Conservation (phyloP, 129 eudicot species). For the Erigeron canadensis region DNA sequence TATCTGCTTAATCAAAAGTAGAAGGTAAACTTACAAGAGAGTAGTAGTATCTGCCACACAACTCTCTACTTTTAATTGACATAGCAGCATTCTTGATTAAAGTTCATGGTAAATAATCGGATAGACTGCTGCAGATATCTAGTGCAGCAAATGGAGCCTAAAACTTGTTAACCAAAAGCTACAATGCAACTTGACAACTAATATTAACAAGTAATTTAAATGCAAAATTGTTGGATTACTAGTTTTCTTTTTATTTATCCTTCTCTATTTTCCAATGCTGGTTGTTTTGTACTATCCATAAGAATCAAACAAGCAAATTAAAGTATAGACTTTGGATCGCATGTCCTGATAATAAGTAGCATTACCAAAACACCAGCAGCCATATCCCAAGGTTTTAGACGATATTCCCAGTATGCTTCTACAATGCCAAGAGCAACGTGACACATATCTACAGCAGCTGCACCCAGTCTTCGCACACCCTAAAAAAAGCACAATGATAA, state of each 20-base stretch:
- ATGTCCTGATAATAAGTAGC: slow-evolving; percentile 17
- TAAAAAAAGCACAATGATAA: slow-evolving; percentile 18
- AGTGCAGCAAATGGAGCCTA: not conserved
- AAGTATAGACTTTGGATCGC: not conserved
- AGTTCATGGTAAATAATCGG: not conserved
- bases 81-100: not conserved
- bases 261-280: not conserved
- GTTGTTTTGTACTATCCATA: not conserved
- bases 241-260: not conserved
- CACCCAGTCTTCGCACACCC: slow-evolving; percentile 98
- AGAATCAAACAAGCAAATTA: not conserved
- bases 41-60: not conserved
- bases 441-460: slow-evolving; percentile 99
- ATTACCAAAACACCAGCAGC: slow-evolving; percentile 99
- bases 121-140: not conserved
- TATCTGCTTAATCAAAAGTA: slow-evolving; percentile 47
- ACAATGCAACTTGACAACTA: not conserved
- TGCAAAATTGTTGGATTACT: not conserved
- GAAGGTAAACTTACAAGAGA: not conserved
- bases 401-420: slow-evolving; percentile 98
- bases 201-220: not conserved
- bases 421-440: slow-evolving; percentile 94
- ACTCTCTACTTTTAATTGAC: not conserved
- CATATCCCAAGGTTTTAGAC: slow-evolving; percentile 99
- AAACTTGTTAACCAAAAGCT: not conserved